Conservation (phyloP, 169 alveolate species). For the Besnoitia besnoiti region DNA sequence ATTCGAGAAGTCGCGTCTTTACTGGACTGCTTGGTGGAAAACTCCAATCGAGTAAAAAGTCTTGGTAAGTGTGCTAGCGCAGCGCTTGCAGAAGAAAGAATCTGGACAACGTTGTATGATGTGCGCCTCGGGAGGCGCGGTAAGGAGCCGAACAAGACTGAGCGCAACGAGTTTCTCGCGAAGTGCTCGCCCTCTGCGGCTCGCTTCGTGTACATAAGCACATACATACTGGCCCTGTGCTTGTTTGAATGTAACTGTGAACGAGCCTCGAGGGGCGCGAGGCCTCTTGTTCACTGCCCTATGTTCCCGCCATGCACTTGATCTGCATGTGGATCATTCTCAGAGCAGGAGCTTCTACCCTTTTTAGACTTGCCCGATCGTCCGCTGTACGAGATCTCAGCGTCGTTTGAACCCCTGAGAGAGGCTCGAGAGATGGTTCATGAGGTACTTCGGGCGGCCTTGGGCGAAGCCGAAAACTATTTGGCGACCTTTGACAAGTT, state of each 20-base stretch:
- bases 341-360: constrained; percentile 18
- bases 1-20: neutral
- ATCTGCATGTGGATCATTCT: neutral
- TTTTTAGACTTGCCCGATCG: neutral
- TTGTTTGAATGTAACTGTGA: no score
- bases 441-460: neutral
- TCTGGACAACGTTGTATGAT: no score
- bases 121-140: no score
- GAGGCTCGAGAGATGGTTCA: neutral
- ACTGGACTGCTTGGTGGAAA: neutral
- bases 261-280: no score
- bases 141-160: no score
- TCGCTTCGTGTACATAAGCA: no score
- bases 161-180: no score
- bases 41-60: neutral
- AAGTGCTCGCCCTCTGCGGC: no score
- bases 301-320: neutral
- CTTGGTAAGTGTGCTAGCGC: constrained; percentile 20
- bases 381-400: neutral
- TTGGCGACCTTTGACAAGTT: neutral
- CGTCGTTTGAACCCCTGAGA: neutral
- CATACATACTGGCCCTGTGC: no score
- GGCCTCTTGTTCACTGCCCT: neutral
- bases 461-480: neutral
- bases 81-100: no score